A percentile compares a stretch with the other conserved stretches of the same genome.
These are phyloP conservation scores for Nakaseomyces nivariensis DNA, from an alignment of 1,139 yeast species.

Conservation along the genomic window DNA sequence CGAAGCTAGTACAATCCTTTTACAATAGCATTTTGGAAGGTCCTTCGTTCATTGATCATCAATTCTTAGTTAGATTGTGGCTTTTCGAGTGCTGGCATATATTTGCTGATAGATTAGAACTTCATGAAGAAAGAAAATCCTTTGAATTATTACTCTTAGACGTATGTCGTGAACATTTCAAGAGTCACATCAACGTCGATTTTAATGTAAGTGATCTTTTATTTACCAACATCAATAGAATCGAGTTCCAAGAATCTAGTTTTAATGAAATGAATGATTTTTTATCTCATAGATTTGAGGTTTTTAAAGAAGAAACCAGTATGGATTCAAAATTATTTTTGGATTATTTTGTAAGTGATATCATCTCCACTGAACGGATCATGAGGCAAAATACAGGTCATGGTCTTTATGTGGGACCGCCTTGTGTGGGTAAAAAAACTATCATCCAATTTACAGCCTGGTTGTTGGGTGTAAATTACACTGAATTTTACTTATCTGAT, in stretches of 20 bases:
- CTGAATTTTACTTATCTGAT: conserved; percentile 49
- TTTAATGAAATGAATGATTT: conserved; percentile 43
- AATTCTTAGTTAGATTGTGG: conserved; percentile 51
- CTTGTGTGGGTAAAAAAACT: conserved; percentile 76
- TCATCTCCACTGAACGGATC: conserved; percentile 72
- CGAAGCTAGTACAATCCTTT: conserved; percentile 81
- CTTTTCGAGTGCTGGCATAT: conserved; percentile 73
- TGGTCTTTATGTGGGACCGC: conserved; percentile 75
- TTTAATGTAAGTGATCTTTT: conserved; percentile 5
- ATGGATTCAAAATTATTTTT: conserved; percentile 55
- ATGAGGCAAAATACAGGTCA: conserved; percentile 85
- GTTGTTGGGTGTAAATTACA: conserved; percentile 68
- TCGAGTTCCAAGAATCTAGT: conserved; percentile 50
- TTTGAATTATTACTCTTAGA: background rate
- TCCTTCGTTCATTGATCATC: conserved; percentile 1
- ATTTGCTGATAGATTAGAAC: conserved; percentile 59
- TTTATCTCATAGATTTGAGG: conserved; percentile 52
- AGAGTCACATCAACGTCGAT: background rate
- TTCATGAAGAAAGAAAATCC: background rate
- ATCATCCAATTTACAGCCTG: conserved; percentile 77
- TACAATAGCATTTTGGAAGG: conserved; percentile 44
- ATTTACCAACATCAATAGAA: conserved; percentile 58
- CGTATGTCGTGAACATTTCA: background rate
- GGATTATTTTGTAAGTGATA: conserved; percentile 66
- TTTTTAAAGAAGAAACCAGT: conserved; percentile 69